phyloP scores from a whole-genome alignment of 2,329 filamentous ascomycete species.

The Diaporthe citriasiana region DNA sequence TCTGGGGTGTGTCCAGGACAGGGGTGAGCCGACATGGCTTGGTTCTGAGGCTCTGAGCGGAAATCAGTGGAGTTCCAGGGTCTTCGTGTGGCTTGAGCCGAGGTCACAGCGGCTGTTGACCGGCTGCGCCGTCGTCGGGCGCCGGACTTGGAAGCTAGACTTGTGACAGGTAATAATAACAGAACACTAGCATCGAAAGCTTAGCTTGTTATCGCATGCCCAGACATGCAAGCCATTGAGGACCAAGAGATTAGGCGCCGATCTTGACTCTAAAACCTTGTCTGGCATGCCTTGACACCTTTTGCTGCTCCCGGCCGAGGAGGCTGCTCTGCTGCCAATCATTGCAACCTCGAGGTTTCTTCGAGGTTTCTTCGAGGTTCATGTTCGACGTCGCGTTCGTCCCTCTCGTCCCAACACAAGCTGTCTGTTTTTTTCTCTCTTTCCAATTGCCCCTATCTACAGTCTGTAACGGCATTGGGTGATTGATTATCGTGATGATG shows the following conservation, averaged over 20 bases:
- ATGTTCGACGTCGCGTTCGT: neutral
- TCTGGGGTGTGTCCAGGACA: neutral
- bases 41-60: slow-evolving; percentile 15
- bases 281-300: neutral
- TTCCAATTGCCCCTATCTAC: neutral
- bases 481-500: slow-evolving; percentile 3
- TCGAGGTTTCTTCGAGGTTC: too few species aligned
- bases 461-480: neutral
- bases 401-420: too few species aligned
- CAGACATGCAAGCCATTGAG: too few species aligned
- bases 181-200: slow-evolving; percentile 14
- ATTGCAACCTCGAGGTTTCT: neutral
- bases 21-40: slow-evolving; percentile 17
- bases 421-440: neutral
- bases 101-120: slow-evolving; percentile 14
- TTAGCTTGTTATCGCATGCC: neutral
- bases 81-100: slow-evolving; percentile 7
- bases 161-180: slow-evolving; percentile 27
- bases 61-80: slow-evolving; percentile 16
- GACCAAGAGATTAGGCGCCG: neutral
- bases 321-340: neutral
- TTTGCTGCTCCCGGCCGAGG: neutral
- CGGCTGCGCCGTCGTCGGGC: neutral
- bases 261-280: slow-evolving; percentile 9
- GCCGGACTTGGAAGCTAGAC: neutral